Base-by-base conservation (phyloP, 148 eudicot genomes). In the Silene conica region DNA sequence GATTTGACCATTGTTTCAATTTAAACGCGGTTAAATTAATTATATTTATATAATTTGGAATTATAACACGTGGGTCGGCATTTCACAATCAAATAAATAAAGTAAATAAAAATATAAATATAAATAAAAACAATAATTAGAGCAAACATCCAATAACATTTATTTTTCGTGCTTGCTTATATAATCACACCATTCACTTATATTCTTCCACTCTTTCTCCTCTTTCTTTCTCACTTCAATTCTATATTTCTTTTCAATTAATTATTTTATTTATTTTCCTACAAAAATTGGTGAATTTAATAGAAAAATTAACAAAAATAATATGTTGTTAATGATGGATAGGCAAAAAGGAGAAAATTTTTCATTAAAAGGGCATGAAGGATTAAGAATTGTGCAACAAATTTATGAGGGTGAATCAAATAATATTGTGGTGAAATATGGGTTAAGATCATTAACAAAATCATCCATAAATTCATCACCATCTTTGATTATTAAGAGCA, bases 381-480 rank as follows among this genome's bases (percentile, higher is more conserved):
- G 81, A 2, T 68, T 79, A 61, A 61, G 74, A n/a, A 62, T 79
- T 50, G 70, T 79, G 4, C 56, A 71, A n/a, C 59, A 79, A 23
- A 74, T 79, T 23, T 62, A 60, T 22, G 70, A 61, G 63, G 31
- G 23, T 52, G 59, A 74, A 2, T 79, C 67, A 6, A 71, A 55
- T 34, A 74, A 76, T 76, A 10, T 79, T 61, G 81, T 79, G 8
- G 71, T 74, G 26, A 79, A 69, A 74, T 74, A 76, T 69, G 81
- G 81, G 23, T 62, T 79, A 52, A 74, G 52, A 50, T 74, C 74
- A 0, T 64, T 74, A 69, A 79, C 78, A 12, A 69, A 2, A 73
- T 61, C 81, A 18, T 25, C 60, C 45, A 21, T 71, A 3, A 63
- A 38, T 43, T 58, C 77, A 28, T 73, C 77, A 25, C 58, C 67